Evolutionary conservation across 78 protist species (phyloP), one percentile per base, ranked within the genome.

Genomic region (Corallochytrium limacisporum): DNA sequence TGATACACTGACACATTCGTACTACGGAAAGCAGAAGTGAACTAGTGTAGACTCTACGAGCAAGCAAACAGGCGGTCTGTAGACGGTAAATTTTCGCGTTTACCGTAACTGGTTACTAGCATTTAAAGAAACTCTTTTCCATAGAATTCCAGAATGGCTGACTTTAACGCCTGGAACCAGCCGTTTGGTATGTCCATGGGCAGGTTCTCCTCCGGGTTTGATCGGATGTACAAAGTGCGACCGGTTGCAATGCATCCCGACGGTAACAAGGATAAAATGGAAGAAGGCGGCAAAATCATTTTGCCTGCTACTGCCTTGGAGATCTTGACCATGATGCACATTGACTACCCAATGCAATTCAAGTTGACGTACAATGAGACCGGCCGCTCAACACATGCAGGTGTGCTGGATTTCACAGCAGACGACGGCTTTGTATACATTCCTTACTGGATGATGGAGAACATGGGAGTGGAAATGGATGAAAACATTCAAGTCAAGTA

Each of bases 351-450:
- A 9, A 66, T 66, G 72, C 53, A 36, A 32, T 66, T 66, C 12
- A 20, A 50, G 40, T 0, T 66, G 59, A 53, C 48, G 35, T 12
- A 53, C 35, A 18, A 18, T 10, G 54, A 20, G 10, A 6, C 16
- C 4, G 38, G 36, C 37, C 12, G 5, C 35, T 28, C 44, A 12
- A 65, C 87, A 28, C 86, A 81, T 59, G 51, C 77, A 24, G 91
- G 91, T 60, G 87, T 86, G 42, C 70, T 81, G 37, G 91, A 86
- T 35, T 86, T 86, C 51, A 78, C 26, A 22, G 91, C 91, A 6
- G 82, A 81, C 18, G 85, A 77, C 28, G 91, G 91, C 54, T 49
- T 65, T 37, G 74, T 73, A 28, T 71, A 81, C 53, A 15, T 86
- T 59, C 91, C 91, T 1, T 15, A 37, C 29, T 86, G 91, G 82